Evolutionary conservation across 345 rosid genomes (phyloP).

Genomic region (Eucalyptus curtisii): DNA sequence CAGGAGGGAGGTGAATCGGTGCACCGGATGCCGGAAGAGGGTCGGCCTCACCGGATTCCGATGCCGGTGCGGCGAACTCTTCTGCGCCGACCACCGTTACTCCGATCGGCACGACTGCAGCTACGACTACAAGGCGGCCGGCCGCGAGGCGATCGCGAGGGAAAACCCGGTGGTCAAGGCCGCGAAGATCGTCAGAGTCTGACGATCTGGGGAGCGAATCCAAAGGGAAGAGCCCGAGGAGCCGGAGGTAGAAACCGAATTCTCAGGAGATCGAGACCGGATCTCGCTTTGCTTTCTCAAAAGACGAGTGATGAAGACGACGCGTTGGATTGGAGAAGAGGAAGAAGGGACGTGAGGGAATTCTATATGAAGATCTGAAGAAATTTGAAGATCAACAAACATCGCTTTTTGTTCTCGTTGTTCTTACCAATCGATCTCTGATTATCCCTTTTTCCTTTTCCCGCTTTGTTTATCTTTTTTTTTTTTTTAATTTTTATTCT

Average conservation of each 20-base stretch:
- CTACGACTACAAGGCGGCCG: conserved; percentile 84
- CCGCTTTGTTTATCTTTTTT: background rate
- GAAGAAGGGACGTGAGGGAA: background rate
- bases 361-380: background rate
- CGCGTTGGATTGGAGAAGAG: background rate
- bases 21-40: conserved; percentile 73
- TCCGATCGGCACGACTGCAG: conserved; percentile 94
- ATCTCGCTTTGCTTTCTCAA: background rate
- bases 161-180: conserved; percentile 96
- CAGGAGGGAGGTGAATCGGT: conserved; percentile 62
- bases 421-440: conserved; percentile 1
- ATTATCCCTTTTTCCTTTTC: conserved; percentile 4
- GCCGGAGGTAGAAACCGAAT: background rate
- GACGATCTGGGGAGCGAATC: background rate
- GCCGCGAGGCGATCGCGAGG: conserved; percentile 86
- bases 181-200: conserved; percentile 87
- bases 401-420: background rate
- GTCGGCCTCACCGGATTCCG: conserved; percentile 97
- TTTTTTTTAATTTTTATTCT: background rate
- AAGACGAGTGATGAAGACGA: background rate
- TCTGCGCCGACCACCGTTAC: conserved; percentile 89
- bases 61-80: conserved; percentile 92
- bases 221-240: background rate
- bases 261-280: background rate
- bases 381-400: background rate